Conservation (phyloP, 2,329 filamentous ascomycete genomes). For the Fusarium duplospermum region DNA sequence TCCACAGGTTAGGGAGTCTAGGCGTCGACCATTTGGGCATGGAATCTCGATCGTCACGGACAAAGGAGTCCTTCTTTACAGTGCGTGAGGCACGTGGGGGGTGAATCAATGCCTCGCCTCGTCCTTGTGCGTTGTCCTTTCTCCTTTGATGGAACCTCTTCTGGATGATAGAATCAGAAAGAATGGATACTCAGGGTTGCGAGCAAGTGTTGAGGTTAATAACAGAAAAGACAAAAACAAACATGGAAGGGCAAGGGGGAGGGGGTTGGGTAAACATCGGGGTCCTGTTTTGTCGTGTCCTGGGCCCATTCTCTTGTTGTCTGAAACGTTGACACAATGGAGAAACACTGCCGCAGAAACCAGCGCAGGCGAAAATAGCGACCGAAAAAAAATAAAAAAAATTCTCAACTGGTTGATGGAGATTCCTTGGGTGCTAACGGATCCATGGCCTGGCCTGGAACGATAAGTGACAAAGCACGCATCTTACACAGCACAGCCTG, state of each 20-base stretch:
- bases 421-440: neutral
- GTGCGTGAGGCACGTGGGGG: constrained; percentile 22
- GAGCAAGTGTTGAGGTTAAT: constrained; percentile 7
- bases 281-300: neutral
- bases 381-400: constrained; percentile 9
- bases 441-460: neutral
- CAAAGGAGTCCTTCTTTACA: constrained; percentile 10
- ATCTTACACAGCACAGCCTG: constrained; percentile 23
- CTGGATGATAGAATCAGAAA: neutral
- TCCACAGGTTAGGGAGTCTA: neutral
- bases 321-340: constrained; percentile 21
- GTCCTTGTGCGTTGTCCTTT: neutral
- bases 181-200: neutral
- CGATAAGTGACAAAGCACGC: constrained; percentile 15
- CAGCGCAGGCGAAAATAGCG: constrained; percentile 27
- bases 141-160: constrained; percentile 4
- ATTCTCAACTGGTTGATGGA: neutral
- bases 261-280: neutral
- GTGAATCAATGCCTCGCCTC: constrained; percentile 14
- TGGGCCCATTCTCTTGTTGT: constrained; percentile 1
- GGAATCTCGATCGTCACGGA: constrained; percentile 28
- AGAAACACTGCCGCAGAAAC: constrained; percentile 24
- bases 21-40: constrained; percentile 11
- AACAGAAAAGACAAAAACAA: constrained; percentile 24
- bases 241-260: neutral